Base-by-base conservation (phyloP, 2,329 filamentous ascomycete genomes). In the Pseudocercospora fuligena region DNA sequence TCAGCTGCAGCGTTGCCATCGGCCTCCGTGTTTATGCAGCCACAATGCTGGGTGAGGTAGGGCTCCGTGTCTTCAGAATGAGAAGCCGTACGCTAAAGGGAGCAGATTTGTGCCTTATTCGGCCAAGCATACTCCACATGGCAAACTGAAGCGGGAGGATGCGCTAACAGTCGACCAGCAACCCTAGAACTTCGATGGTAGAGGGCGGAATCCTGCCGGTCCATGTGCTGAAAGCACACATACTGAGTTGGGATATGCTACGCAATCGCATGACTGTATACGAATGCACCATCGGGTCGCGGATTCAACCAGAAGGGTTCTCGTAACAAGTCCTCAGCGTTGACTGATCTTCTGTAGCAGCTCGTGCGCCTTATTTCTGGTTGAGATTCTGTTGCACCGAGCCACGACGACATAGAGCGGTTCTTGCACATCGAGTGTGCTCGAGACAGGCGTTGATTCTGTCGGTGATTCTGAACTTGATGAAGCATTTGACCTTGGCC, bases 371-470 rank as follows among this genome's bases (percentile, higher is more conserved):
- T 67, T 65, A 40, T 65, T 69, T 27, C 70, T 62, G 19, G 63
- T 70, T 27, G 64, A 59, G 5, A 54, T 27, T 14, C 65, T 64
- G 31, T 67, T 66, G 67, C 73, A 75, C 21, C 70, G 69, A 43
- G 72, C 67, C n/a, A 69, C 65, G 21, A 75, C 72, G 16, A 75
- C 68, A 36, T 70, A 69, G n/a, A 75, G 65, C 21, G 73, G 73
- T 29, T 71, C 69, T 25, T 69, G 67, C 2, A 75, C 68, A 54
- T 74, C 72, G 4, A 75, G 68, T 3, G 64, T 68, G 57, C 66
- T 66, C 14, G 69, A 46, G 7, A 61, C 25, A 6, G 65, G 43
- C 25, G 23, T 60, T 3, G 46, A 12, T 40, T 67, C 63, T 14
- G 60, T 65, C 2, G 69, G 66, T 3, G 66, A 66, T 6, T 69